These are phyloP conservation scores for Ampelocalamus luodianensis DNA, from an alignment of 176 grass and related monocot genomes.

Conservation along the genomic window DNA sequence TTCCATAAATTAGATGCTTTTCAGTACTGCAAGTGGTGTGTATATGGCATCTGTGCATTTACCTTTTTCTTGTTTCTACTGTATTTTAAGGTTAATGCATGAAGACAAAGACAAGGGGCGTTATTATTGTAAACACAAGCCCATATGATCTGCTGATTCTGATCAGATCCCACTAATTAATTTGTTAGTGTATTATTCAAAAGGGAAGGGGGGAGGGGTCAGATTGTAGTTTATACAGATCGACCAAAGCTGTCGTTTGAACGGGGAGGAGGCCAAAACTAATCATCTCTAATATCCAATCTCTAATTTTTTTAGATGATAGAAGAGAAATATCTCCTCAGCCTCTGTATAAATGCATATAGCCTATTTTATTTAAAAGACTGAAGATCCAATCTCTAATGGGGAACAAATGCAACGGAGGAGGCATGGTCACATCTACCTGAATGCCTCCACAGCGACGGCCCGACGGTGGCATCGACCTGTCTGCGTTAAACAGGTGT, in stretches of 20 bases:
- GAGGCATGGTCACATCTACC: conserved; percentile 48
- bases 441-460: conserved; percentile 46
- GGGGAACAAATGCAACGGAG: conserved; percentile 42
- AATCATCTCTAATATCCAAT: neutral
- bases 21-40: conserved; percentile 35
- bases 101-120: conserved; percentile 48
- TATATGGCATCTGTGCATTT: conserved; percentile 39
- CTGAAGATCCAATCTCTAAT: too few species aligned
- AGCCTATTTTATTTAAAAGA: too few species aligned
- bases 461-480: conserved; percentile 23
- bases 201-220: neutral
- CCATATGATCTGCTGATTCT: conserved; percentile 62
- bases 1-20: conserved; percentile 37
- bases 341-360: too few species aligned
- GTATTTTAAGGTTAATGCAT: conserved; percentile 24
- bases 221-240: conserved; percentile 23
- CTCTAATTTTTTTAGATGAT: too few species aligned
- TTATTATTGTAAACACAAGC: conserved; percentile 38
- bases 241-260: conserved; percentile 27
- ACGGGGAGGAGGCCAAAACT: neutral
- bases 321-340: too few species aligned
- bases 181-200: conserved; percentile 45
- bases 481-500: conserved; percentile 41
- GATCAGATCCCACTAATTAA: conserved; percentile 50
- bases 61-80: conserved; percentile 26